Percentiles rank a stretch among this genome's conserved stretches.
These are phyloP conservation scores for Coemansia sp. DNA, from an alignment of 192 early-diverging fungal genomes.

Conservation along the genomic window DNA sequence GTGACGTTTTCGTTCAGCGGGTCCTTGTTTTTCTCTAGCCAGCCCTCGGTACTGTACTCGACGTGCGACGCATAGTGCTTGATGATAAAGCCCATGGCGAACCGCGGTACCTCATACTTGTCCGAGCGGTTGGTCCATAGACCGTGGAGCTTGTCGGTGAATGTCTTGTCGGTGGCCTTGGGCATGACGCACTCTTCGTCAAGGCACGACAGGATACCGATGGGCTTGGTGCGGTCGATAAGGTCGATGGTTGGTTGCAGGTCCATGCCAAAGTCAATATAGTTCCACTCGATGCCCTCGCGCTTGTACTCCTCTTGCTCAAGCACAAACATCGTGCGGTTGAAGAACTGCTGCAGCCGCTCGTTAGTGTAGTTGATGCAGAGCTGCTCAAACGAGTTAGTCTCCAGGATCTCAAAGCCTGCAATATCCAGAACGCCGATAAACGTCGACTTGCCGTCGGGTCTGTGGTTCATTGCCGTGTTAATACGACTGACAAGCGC, in stretches of 20 bases:
- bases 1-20: constrained; percentile 95
- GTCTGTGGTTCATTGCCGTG: constrained; percentile 54
- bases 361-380: constrained; percentile 99
- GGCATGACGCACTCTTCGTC: constrained; percentile 99
- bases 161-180: constrained; percentile 90
- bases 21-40: constrained; percentile 99
- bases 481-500: constrained; percentile 88
- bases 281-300: constrained; percentile 98
- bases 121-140: constrained; percentile 84
- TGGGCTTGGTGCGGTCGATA: constrained; percentile 96
- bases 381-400: constrained; percentile 97
- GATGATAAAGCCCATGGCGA: constrained; percentile 85
- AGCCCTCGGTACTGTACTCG: constrained; percentile 84
- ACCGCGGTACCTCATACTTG: constrained; percentile 85
- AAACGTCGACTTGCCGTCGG: constrained; percentile 73
- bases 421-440: constrained; percentile 99
- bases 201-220: constrained; percentile 91
- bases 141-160: constrained; percentile 84
- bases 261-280: constrained; percentile 96
- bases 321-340: constrained; percentile 98
- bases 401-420: constrained; percentile 98
- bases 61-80: constrained; percentile 96
- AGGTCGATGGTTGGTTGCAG: constrained; percentile 97
- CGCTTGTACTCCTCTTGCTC: constrained; percentile 97
- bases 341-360: constrained; percentile 98